These are phyloP conservation scores for Tricharina praecox DNA, from an alignment of 495 filamentous ascomycete genomes.

Conservation along the genomic window DNA sequence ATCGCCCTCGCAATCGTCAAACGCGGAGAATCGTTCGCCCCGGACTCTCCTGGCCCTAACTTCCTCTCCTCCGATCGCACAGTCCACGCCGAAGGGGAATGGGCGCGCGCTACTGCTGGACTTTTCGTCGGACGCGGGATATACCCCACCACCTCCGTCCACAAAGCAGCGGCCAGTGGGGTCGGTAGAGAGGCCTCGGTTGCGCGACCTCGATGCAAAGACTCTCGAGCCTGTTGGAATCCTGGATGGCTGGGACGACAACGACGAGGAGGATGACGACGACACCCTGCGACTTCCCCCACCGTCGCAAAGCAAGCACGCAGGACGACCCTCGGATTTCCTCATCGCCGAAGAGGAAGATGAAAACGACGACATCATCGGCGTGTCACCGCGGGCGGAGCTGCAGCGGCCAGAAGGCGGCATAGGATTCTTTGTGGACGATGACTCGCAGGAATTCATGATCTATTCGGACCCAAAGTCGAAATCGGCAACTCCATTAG, in stretches of 20 bases:
- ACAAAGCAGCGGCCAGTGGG: background rate
- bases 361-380: background rate
- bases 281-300: background rate
- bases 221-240: conserved; percentile 17
- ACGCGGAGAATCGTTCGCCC: conserved; percentile 21
- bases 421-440: background rate
- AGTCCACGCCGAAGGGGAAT: conserved; percentile 8
- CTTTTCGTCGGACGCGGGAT: conserved; percentile 17
- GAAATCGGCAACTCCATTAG: background rate
- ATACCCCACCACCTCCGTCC: conserved; percentile 16
- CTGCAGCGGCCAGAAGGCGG: background rate
- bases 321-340: background rate
- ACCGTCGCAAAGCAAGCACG: conserved; percentile 14
- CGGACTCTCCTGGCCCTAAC: conserved; percentile 1
- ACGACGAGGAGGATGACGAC: conserved; percentile 5
- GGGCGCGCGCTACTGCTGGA: conserved; percentile 12
- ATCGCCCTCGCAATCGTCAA: conserved; percentile 13
- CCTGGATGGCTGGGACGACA: too few relatives aligned
- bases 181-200: conserved; percentile 17
- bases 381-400: background rate
- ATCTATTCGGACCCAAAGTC: background rate
- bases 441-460: conserved; percentile 1
- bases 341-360: conserved; percentile 1
- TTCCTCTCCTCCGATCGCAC: conserved; percentile 18
- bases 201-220: conserved; percentile 18